These are phyloP conservation scores for Erigeron canadensis DNA, from an alignment of 129 eudicot species.

Conservation along the genomic window DNA sequence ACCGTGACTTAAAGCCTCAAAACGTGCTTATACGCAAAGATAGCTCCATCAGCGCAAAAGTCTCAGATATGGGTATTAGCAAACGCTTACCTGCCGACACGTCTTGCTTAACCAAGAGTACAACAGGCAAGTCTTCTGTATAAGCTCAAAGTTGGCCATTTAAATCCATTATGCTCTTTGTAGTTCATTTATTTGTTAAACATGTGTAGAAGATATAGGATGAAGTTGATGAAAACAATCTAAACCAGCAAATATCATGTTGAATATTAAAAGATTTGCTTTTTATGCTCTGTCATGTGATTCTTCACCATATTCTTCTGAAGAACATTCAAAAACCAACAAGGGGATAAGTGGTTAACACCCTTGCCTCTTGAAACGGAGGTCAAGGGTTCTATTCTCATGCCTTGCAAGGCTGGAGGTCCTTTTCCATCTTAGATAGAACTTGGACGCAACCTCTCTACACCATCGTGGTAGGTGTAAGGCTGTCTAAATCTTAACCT, in stretches of 20 bases:
- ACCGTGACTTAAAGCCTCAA: conserved; percentile 85
- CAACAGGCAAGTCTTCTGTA: conserved; percentile 61
- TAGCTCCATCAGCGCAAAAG: conserved; percentile 61
- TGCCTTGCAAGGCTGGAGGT: no score
- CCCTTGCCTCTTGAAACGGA: no score
- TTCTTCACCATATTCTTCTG: neutral
- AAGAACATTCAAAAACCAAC: no score
- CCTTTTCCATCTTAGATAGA: no score
- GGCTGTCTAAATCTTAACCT: no score
- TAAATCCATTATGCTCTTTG: neutral
- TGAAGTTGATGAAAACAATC: neutral
- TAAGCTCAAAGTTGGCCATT: neutral
- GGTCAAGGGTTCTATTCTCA: no score
- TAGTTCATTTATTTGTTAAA: neutral
- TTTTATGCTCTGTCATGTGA: conserved; percentile 1
- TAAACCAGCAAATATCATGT: neutral
- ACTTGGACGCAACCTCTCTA: no score
- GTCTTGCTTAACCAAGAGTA: conserved; percentile 62
- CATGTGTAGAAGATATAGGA: neutral
- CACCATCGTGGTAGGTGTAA: no score
- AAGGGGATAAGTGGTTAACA: no score
- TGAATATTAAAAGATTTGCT: neutral
- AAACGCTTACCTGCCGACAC: conserved; percentile 63
- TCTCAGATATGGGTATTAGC: conserved; percentile 98
- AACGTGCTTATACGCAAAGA: conserved; percentile 77